Base-by-base conservation (phyloP, 164 flowering plant genomes). In the Akebia trifoliata region DNA sequence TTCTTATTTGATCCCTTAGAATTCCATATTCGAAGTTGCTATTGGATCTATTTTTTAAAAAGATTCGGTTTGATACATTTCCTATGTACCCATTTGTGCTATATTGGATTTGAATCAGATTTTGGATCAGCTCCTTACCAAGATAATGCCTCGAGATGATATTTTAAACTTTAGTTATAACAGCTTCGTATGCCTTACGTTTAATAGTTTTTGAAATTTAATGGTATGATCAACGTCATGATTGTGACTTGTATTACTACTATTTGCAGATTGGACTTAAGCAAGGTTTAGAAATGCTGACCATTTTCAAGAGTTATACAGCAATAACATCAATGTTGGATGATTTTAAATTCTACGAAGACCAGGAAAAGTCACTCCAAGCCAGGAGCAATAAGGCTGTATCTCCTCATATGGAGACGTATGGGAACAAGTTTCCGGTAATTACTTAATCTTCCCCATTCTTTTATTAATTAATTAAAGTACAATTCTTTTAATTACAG, bases 341-440 rank as follows among this genome's bases (percentile, higher is more conserved):
- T 74, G 92, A 88, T 68, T 85, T 78, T 55, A 57, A 54, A 31
- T 88, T 83, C 69, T 88, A 88, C 68, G 96, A 81, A 63, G 61
- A 65, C n/a, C 76, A 80, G 17, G 84, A 74, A 70, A 81, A 74
- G 63, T 37, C 69, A 3, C 67, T 66, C 42, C 64, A 55, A 35
- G 70, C 67, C 15, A 74, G 72, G 53, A 61, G 39, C 39, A 54
- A 30, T 47, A 76, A 69, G 50, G 64, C 67, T n/a, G 69, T 59
- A 21, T 54, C 66, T 56, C 46, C 61, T 15, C 57, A 61, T 15
- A 43, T 58, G 44, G 77, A 63, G 12, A 42, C 60, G 0, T 39
- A 34, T 34, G 24, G 59, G 38, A 36, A 45, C 29, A 63, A 63
- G 40, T 57, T 57, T 15, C 34, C 30, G 56, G 81, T 77, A 71